phyloP scores from a whole-genome alignment of 345 rosid species.

The Lepidium didymum region DNA sequence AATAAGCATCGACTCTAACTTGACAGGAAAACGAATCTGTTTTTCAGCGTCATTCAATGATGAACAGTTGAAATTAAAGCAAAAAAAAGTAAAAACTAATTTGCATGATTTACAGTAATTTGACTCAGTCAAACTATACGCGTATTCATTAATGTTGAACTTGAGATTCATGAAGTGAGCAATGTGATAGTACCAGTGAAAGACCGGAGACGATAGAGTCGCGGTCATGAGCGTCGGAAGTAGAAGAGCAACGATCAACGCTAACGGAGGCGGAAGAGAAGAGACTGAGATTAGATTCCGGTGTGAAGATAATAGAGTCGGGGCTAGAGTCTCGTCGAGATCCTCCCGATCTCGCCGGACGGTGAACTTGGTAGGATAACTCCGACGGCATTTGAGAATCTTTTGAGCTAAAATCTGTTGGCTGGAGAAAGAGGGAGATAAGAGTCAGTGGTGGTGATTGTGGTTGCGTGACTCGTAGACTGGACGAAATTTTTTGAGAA shows the following conservation, averaged over 20 bases:
- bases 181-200: conserved; percentile 47
- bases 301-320: conserved; percentile 74
- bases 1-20: too few species aligned
- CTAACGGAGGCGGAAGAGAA: conserved; percentile 90
- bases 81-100: neutral
- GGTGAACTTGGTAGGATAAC: conserved; percentile 29
- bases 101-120: conserved; percentile 2
- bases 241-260: conserved; percentile 85
- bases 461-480: neutral
- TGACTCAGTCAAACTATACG: conserved; percentile 9
- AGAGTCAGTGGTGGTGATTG: neutral
- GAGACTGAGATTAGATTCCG: conserved; percentile 72
- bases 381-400: conserved; percentile 40
- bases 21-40: neutral
- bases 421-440: neutral
- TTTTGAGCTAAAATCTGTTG: neutral
- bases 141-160: neutral
- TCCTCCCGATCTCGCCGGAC: conserved; percentile 30
- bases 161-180: neutral
- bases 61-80: neutral
- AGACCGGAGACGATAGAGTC: conserved; percentile 64
- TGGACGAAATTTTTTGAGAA: neutral
- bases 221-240: conserved; percentile 71
- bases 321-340: conserved; percentile 70
- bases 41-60: neutral